Conservation (phyloP, 768 basidiomycete species). For the Tephrocybe rancida region DNA sequence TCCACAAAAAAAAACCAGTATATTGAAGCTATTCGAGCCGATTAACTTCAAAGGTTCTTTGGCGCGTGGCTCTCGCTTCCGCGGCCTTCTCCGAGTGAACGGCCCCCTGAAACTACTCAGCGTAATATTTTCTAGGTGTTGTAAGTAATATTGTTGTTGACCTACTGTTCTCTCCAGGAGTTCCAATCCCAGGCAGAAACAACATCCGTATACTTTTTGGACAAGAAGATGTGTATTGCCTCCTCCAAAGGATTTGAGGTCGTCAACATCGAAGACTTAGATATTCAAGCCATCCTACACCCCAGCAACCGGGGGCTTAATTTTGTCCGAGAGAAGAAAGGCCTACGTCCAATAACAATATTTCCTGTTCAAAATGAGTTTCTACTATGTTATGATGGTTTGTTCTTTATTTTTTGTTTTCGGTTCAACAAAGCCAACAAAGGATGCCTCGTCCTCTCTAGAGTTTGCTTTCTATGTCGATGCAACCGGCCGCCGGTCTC, state of each 20-base stretch:
- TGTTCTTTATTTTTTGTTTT: constrained; percentile 23
- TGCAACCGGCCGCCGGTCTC: constrained; percentile 89
- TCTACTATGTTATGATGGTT: constrained; percentile 95
- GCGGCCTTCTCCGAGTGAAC: constrained; percentile 90
- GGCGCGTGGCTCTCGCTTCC: constrained; percentile 86
- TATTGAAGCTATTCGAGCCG: constrained; percentile 96
- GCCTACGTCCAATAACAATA: constrained; percentile 91
- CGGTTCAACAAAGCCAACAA: too few species aligned
- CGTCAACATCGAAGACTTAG: constrained; percentile 94
- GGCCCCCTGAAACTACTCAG: constrained; percentile 94
- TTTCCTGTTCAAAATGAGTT: constrained; percentile 97
- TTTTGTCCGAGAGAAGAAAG: constrained; percentile 89
- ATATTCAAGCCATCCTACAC: constrained; percentile 94
- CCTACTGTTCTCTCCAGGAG: constrained; percentile 59
- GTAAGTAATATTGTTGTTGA: neutral
- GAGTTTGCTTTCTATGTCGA: constrained; percentile 99
- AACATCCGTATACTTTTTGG: constrained; percentile 94
- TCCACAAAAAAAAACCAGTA: constrained; percentile 91
- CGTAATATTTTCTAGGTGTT: constrained; percentile 41
- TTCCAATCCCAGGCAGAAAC: constrained; percentile 99
- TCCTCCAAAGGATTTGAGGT: constrained; percentile 98
- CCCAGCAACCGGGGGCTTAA: constrained; percentile 90
- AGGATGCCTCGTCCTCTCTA: constrained; percentile 26
- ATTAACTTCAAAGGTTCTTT: constrained; percentile 86
- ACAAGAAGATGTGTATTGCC: constrained; percentile 95